A percentile compares a stretch with the other conserved stretches of the same genome.
phyloP scores from a whole-genome alignment of 2,329 filamentous ascomycete genomes.

The Aspergillus japonicus region DNA sequence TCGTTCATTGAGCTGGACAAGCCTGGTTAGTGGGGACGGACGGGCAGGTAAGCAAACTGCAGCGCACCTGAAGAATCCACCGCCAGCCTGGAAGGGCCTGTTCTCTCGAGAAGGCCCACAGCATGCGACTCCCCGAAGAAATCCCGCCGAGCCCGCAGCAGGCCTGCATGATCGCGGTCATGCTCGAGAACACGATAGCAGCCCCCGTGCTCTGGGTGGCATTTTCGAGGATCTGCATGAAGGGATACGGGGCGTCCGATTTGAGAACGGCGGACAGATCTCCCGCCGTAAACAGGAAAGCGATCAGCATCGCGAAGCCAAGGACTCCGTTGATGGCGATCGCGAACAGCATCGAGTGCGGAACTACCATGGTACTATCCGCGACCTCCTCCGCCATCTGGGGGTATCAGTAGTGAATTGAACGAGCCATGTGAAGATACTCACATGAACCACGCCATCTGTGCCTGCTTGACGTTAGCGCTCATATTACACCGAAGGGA shows the following conservation, averaged over 20 bases:
- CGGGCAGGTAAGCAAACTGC: not conserved
- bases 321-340: constrained; percentile 38
- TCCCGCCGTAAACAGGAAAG: constrained; percentile 41
- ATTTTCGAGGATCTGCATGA: constrained; percentile 35
- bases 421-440: not conserved
- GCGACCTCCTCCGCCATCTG: constrained; percentile 41
- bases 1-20: not conserved
- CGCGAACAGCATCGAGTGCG: constrained; percentile 37
- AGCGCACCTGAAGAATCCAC: constrained; percentile 7
- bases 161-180: not conserved
- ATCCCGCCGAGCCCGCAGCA: not conserved
- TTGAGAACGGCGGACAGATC: constrained; percentile 28
- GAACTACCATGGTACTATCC: constrained; percentile 38
- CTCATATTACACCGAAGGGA: not conserved
- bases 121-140: not conserved
- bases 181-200: not conserved
- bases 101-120: not conserved
- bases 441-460: constrained; percentile 25
- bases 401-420: constrained; percentile 1
- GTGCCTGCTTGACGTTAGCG: not conserved
- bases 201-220: constrained; percentile 20
- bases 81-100: constrained; percentile 33
- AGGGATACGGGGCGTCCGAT: constrained; percentile 33
- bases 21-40: not conserved
- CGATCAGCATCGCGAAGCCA: constrained; percentile 39